Percentiles rank a stretch among this genome's conserved stretches.
Evolutionary conservation across 352 stramenopile species (phyloP).

Genomic region (Pythium graminicola): DNA sequence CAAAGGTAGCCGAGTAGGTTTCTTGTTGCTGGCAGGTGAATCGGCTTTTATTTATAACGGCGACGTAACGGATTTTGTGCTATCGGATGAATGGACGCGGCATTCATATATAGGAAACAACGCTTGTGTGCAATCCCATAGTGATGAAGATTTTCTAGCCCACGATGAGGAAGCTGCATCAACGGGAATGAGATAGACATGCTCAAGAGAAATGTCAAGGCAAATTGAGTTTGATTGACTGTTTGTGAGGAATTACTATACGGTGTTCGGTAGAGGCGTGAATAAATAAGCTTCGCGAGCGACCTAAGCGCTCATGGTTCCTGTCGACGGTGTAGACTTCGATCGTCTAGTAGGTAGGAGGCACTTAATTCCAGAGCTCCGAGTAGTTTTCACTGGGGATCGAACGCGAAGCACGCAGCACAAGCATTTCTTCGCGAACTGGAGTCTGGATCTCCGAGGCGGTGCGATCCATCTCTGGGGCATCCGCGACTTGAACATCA

Average conservation of each 20-base stretch:
- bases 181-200: too few relatives aligned
- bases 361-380: slow-evolving; percentile 55
- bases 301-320: neutral
- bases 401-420: slow-evolving; percentile 58
- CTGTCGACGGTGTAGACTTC: slow-evolving; percentile 1
- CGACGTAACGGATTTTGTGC: slow-evolving; percentile 4
- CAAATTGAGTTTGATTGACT: too few relatives aligned
- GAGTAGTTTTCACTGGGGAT: slow-evolving; percentile 71
- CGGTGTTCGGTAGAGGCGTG: slow-evolving; percentile 5
- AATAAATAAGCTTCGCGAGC: slow-evolving; percentile 10
- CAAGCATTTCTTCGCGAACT: slow-evolving; percentile 70
- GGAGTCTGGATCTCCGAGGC: slow-evolving; percentile 38
- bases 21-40: too few relatives aligned
- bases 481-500: slow-evolving; percentile 39
- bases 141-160: too few relatives aligned
- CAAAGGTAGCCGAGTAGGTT: neutral
- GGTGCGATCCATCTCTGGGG: slow-evolving; percentile 63
- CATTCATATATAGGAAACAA: too few relatives aligned
- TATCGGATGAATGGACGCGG: too few relatives aligned
- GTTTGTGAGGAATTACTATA: slow-evolving; percentile 16
- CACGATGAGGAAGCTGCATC: too few relatives aligned
- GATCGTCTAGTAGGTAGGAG: slow-evolving; percentile 4
- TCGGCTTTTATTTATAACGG: slow-evolving; percentile 1
- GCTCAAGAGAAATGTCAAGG: too few relatives aligned
- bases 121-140: too few relatives aligned